A percentile compares a stretch with the other conserved stretches of the same genome.
Evolutionary conservation across 129 eudicot genomes (phyloP).

Genomic region (Ambrosia trifida): DNA sequence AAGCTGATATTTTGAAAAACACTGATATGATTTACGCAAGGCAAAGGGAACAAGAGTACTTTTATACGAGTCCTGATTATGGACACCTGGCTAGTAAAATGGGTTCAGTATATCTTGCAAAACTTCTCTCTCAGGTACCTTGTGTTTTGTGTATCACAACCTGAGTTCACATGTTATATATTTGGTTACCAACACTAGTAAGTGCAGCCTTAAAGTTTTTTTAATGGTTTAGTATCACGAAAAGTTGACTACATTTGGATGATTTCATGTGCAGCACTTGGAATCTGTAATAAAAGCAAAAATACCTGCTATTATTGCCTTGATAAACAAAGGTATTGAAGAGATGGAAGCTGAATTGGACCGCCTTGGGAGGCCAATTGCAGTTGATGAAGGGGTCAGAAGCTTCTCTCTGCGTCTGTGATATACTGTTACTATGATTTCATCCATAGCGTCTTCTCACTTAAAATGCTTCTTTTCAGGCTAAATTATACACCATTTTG

Average conservation of each 20-base stretch:
- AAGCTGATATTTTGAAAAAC: slow-evolving; percentile 78
- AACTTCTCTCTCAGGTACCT: slow-evolving; percentile 78
- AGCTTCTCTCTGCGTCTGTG: slow-evolving; percentile 11
- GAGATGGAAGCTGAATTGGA: slow-evolving; percentile 88
- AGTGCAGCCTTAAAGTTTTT: background rate
- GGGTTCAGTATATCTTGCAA: slow-evolving; percentile 88
- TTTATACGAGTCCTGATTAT: slow-evolving; percentile 81
- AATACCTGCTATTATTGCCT: slow-evolving; percentile 76
- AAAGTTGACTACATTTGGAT: slow-evolving; percentile 16
- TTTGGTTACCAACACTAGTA: background rate
- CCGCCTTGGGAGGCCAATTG: slow-evolving; percentile 80
- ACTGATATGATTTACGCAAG: slow-evolving; percentile 84
- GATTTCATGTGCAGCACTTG: slow-evolving; percentile 56
- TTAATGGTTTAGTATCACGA: slow-evolving; percentile 5
- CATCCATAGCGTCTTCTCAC: slow-evolving; percentile 3
- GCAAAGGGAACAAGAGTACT: slow-evolving; percentile 69
- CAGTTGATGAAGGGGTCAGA: slow-evolving; percentile 85
- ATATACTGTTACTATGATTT: background rate
- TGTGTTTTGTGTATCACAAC: background rate
- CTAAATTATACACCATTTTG: slow-evolving; percentile 79
- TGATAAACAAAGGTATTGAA: slow-evolving; percentile 78
- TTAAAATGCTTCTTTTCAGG: slow-evolving; percentile 49
- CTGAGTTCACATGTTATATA: slow-evolving; percentile 10
- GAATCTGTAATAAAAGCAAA: slow-evolving; percentile 76
- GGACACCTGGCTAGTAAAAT: slow-evolving; percentile 81